Evolutionary conservation across 2,329 filamentous ascomycete species (phyloP).

Genomic region (Neodidymelliopsis sp.): DNA sequence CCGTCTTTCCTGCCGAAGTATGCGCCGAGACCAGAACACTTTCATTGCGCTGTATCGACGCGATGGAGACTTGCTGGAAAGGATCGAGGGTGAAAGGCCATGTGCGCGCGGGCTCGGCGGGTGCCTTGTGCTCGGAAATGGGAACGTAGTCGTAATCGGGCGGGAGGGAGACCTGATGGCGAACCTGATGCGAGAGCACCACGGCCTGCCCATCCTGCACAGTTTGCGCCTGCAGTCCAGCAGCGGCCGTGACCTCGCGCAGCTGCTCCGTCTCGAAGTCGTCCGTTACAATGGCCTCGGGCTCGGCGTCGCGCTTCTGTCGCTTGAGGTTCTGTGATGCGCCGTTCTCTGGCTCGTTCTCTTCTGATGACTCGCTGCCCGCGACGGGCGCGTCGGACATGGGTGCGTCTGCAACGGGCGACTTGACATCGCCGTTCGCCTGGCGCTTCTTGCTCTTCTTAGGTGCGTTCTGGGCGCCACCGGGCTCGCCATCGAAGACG

Average conservation of each 20-base stretch:
- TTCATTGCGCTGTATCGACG: conserved; percentile 94
- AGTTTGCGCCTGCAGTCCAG: conserved; percentile 68
- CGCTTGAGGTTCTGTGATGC: conserved; percentile 64
- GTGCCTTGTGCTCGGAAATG: conserved; percentile 93
- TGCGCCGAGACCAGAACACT: conserved; percentile 97
- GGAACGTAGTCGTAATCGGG: conserved; percentile 94
- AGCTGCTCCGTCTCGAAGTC: conserved; percentile 95
- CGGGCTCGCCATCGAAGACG: conserved; percentile 52
- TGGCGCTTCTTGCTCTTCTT: conserved; percentile 82
- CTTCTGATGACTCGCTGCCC: conserved; percentile 18
- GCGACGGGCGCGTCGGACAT: conserved; percentile 53
- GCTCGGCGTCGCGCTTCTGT: conserved; percentile 68
- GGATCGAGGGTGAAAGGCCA: conserved; percentile 95
- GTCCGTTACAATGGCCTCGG: conserved; percentile 86
- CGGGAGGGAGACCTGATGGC: conserved; percentile 94
- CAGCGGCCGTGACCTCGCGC: conserved; percentile 82
- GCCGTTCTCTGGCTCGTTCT: conserved; percentile 43
- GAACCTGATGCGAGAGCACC: conserved; percentile 93
- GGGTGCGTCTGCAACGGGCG: conserved; percentile 51
- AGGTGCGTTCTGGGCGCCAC: conserved; percentile 29
- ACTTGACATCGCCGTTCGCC: conserved; percentile 79
- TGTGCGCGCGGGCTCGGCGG: conserved; percentile 80
- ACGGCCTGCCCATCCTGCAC: conserved; percentile 73
- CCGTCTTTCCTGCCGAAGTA: conserved; percentile 97
- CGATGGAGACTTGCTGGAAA: conserved; percentile 93